Base-by-base conservation (phyloP, 2,329 filamentous ascomycete species). In the Emericellopsis cladophorae region DNA sequence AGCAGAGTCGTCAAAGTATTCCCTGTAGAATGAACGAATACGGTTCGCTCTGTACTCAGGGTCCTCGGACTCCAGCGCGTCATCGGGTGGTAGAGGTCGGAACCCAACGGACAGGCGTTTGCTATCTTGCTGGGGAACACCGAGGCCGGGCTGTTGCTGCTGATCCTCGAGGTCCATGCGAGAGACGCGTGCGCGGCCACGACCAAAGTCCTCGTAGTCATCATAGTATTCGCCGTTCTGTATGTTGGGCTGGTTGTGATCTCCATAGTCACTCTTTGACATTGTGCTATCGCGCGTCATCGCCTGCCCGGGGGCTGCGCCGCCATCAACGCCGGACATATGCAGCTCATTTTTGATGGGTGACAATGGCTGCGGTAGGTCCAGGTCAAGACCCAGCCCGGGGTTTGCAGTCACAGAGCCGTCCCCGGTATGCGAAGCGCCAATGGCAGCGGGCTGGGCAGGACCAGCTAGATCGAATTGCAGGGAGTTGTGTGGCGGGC, bases 21-120 rank as follows among this genome's bases (percentile, higher is more conserved):
- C 92, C 67, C 95, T 95, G 69, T 98, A 98, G 68, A 98, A 98
- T 4, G 92, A 98, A 58, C 92, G 78, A 50, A 98, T 98, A 44
- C 92, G 81, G 67, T 95, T 96, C 48, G 92, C 92, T 53, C 92
- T 79, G 54, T 90, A 81, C 60, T 96, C 92, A 0, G 92, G 88
- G 56, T 95, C 90, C 56, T 96, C 92, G 4, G 81, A 76, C 35
- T 81, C 77, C 24, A 70, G 72, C 41, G 85, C 78, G 48, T 94
- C 84, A 54, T 89, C 81, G 31, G 88, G 86, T 5, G 92, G 92
- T 46, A 98, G 71, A 18, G 92, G 92, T 14, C 92, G 82, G 59
- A 94, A 73, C 23, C 79, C 78, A 36, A 82, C 74, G 1, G 79
- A 84, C n/a, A 82, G 58, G 42, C 79, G 69, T 46, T 72, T 72